Evolutionary conservation across 352 stramenopile species (phyloP), one percentile per base, ranked within the genome.

Genomic region (Pilasporangium apinafurcum): DNA sequence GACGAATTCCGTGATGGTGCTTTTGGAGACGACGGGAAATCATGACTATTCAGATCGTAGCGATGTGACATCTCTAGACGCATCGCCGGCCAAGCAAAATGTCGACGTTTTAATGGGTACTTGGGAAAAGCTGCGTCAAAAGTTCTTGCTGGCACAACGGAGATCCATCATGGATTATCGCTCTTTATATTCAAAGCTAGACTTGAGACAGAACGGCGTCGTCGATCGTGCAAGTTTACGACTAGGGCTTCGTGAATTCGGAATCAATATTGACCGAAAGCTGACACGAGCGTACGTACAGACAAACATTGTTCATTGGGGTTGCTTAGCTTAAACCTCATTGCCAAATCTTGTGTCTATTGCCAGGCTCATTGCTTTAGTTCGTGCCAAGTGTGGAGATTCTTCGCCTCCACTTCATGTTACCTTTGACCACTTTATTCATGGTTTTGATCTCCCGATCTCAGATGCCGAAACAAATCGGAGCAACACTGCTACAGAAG

Each of bases 211-310:
- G 26, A 65, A 82, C 29, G 68, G 74, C 5, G 54, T 79, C 2
- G 47, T 92, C 2, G 76, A 92, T 51, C 71, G 79, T 6, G 66
- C 71, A 6, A 68, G 84, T 29, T 62, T 92, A 44, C 70, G 76
- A 20, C n/a, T 61, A 16, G 76, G 76, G 0, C 40, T 68, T 13
- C 51, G 57, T 17, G 51, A 52, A 24, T 81, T 86, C 16, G 65
- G 72, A 0, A 40, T 92, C 8, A 55, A 70, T 4, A 59, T 92
- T 13, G 58, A 83, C 40, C 67, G 79, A 1, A 69, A 69, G 21
- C 62, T 89, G 48, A 83, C 76, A 6, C 68, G 79, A 26, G 70
- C 68, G 59, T 84, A 65, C 24, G 64, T 52, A 27, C n/a, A 9
- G n/a, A n/a, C n/a, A n/a, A n/a, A n/a, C n/a, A 14, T 18, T n/a